Evolutionary conservation across 2,329 filamentous ascomycete species (phyloP).

Genomic region (Talaromyces sp.): DNA sequence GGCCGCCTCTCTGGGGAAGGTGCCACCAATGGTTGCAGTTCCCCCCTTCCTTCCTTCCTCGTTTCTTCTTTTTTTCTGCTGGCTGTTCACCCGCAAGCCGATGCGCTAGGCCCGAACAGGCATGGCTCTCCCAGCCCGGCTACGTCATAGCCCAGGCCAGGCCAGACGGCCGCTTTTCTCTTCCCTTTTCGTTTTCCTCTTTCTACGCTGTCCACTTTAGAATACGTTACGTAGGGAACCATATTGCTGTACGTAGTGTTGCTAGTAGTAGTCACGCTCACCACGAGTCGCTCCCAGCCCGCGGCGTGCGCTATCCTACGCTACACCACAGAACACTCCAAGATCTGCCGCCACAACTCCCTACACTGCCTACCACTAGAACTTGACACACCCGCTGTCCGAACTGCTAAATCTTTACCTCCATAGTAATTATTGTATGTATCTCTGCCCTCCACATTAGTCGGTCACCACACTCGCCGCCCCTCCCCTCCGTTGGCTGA

Average conservation of each 20-base stretch:
- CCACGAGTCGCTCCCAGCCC: not conserved
- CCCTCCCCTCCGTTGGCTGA: not conserved
- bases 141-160: slow-evolving; percentile 16
- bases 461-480: not conserved
- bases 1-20: not conserved
- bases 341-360: slow-evolving; percentile 8
- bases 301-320: not conserved
- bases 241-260: not conserved
- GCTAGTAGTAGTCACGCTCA: not conserved
- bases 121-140: not conserved
- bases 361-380: not conserved
- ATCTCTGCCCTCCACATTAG: not conserved
- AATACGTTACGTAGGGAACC: not conserved
- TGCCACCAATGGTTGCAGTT: not conserved
- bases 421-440: not conserved
- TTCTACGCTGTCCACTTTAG: not conserved
- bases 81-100: not conserved
- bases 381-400: not conserved
- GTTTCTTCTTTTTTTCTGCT: too few relatives aligned
- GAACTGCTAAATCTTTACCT: not conserved
- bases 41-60: not conserved
- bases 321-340: not conserved
- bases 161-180: slow-evolving; percentile 2
- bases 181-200: not conserved
- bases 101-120: not conserved